Conservation (phyloP, 306 rosid genomes). For the Astragalus glycyphyllos region DNA sequence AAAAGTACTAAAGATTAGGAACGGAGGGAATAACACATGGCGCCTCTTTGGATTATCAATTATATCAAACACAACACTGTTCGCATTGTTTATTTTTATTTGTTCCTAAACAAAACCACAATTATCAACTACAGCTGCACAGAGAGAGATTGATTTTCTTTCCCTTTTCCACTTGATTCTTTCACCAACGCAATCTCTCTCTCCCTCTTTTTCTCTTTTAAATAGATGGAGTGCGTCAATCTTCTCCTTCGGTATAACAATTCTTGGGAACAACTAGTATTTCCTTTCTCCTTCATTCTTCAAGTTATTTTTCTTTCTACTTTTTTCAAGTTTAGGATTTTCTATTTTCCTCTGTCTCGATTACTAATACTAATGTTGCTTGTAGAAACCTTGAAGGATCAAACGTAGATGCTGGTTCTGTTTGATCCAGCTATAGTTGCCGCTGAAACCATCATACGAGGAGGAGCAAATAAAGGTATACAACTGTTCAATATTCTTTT, state of each 20-base stretch:
- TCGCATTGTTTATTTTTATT: no score
- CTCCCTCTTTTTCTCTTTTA: neutral
- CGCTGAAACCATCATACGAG: conserved; percentile 17
- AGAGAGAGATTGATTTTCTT: conserved; percentile 34
- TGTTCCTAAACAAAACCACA: no score
- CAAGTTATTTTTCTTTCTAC: neutral
- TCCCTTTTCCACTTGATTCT: conserved; percentile 33
- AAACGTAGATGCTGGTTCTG: conserved; percentile 55
- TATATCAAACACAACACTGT: no score
- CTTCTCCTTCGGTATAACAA: conserved; percentile 37
- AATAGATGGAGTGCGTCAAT: conserved; percentile 29
- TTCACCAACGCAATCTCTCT: conserved; percentile 19
- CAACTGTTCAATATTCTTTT: conserved; percentile 17
- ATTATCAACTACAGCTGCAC: no score
- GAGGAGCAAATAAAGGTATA: conserved; percentile 32
- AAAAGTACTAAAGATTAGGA: no score
- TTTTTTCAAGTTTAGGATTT: neutral
- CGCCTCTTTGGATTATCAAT: no score
- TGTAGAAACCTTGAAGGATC: conserved; percentile 48
- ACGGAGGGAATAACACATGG: no score
- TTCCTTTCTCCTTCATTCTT: neutral
- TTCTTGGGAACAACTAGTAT: neutral
- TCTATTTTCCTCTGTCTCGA: neutral
- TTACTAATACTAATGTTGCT: conserved; percentile 42
- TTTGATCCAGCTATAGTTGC: conserved; percentile 46